These are phyloP conservation scores for Globisporangium spinosum DNA, from an alignment of 352 stramenopile species.

Conservation along the genomic window DNA sequence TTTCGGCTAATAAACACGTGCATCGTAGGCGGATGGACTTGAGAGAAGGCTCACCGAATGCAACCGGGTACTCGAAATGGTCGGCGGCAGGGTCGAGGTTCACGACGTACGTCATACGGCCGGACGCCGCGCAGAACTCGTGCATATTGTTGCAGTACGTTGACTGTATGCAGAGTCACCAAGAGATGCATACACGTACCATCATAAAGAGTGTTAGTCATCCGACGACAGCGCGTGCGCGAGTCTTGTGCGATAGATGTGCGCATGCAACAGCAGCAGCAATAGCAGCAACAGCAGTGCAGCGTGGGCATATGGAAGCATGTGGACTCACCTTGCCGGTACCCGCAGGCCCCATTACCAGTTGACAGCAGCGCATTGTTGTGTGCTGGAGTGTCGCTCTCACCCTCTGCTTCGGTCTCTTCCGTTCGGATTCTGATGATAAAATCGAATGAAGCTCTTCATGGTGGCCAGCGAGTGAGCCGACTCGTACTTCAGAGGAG, in stretches of 20 bases:
- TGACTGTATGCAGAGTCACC: constrained; percentile 41
- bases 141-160: constrained; percentile 94
- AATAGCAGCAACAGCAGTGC: neutral
- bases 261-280: too few species aligned
- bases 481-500: neutral
- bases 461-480: neutral
- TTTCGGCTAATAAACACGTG: constrained; percentile 3
- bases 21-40: neutral
- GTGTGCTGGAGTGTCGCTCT: constrained; percentile 1
- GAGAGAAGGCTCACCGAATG: constrained; percentile 59
- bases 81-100: constrained; percentile 96
- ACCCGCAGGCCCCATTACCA: constrained; percentile 90
- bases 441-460: neutral
- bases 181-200: too few species aligned
- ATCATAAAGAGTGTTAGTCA: neutral
- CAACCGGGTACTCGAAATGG: constrained; percentile 86
- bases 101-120: constrained; percentile 91
- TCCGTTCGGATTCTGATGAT: neutral
- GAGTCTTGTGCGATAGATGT: too few species aligned
- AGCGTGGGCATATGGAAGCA: neutral
- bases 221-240: too few species aligned
- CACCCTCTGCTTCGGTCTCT: neutral
- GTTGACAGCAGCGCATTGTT: constrained; percentile 84
- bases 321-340: constrained; percentile 76
- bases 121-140: constrained; percentile 84